Evolutionary conservation across 805 yeast species (phyloP).

Genomic region (Candida succiphila): DNA sequence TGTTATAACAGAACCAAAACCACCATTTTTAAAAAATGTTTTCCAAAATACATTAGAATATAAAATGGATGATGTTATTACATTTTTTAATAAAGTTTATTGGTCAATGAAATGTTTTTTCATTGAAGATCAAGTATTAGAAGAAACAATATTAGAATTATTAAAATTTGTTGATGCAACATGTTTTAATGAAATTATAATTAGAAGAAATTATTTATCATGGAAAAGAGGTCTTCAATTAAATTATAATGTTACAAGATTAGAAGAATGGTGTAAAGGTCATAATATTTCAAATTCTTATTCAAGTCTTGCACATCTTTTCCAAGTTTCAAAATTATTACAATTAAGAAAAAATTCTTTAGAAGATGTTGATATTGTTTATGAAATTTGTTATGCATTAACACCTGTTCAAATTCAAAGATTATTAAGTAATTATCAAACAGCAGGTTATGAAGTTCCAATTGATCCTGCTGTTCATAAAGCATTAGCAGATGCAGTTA

Average conservation of each 20-base stretch:
- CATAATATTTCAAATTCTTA: slow-evolving; percentile 87
- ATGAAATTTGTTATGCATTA: slow-evolving; percentile 90
- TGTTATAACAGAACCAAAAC: slow-evolving; percentile 73
- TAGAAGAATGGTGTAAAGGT: slow-evolving; percentile 97
- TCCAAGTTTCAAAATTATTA: slow-evolving; percentile 87
- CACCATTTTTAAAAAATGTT: slow-evolving; percentile 74
- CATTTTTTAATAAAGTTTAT: slow-evolving; percentile 80
- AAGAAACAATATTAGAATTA: slow-evolving; percentile 75
- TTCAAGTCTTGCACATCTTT: slow-evolving; percentile 70
- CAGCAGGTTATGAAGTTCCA: slow-evolving; percentile 93
- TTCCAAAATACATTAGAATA: slow-evolving; percentile 63
- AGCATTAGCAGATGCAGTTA: slow-evolving; percentile 73
- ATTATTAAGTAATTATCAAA: slow-evolving; percentile 76
- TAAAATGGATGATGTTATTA: slow-evolving; percentile 90
- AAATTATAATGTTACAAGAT: slow-evolving; percentile 90
- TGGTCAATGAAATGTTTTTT: slow-evolving; percentile 91
- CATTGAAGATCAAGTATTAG: slow-evolving; percentile 75
- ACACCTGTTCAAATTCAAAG: slow-evolving; percentile 95
- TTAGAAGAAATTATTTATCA: slow-evolving; percentile 88
- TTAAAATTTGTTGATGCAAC: slow-evolving; percentile 81
- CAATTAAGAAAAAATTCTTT: slow-evolving; percentile 85
- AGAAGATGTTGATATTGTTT: slow-evolving; percentile 84
- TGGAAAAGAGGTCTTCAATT: slow-evolving; percentile 98
- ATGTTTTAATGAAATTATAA: slow-evolving; percentile 90
- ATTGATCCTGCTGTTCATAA: slow-evolving; percentile 72